Base-by-base conservation (phyloP, 1,139 yeast species). In the Taphrina pruni region DNA sequence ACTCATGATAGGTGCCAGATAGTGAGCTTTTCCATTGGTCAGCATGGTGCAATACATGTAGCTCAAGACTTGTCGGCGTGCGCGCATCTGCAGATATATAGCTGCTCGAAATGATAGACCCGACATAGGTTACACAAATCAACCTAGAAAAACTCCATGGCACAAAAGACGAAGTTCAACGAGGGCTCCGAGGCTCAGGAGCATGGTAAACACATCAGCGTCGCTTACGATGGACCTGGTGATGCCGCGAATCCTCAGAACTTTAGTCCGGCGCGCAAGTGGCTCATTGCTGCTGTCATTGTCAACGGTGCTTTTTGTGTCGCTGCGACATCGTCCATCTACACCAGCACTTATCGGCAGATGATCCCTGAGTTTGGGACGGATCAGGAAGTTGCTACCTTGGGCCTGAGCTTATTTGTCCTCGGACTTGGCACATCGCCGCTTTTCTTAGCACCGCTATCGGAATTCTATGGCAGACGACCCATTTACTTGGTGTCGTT, bases 361-460 rank as follows among this genome's bases (percentile, higher is more conserved):
- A 52, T 71, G 57, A 70, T 39, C 17, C 56, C 38, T 39, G 72
- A 62, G 21, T 72, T 69, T 54, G 70, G 55, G 41, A 66, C 66
- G n/a, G 46, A 48, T 9, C 69, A 65, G 52, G 60, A 57, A 11
- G 70, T 69, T 20, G 73, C 69, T 5, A 71, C 71, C 35, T 60
- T 71, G 32, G 73, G 73, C 2, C 68, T 72, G 21, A 71, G 74
- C n/a, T 78, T 88, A n/a, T 88, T 85, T 82, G 88, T 88, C 46
- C 80, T 87, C 72, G 93, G 93, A 0, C 81, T 88, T 74, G 87
- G 88, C 17, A 78, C 84, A 14, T 94, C 93, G 3, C 93, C 94
- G 0, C 78, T 88, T 69, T 78, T 89, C 60, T 81, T 89, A 79
- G 88, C 91, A 21, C 95, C 96, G 0, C 78, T 89, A 51, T 87